phyloP scores from a whole-genome alignment of 2,329 filamentous ascomycete genomes.

The Penicillium sp. region DNA sequence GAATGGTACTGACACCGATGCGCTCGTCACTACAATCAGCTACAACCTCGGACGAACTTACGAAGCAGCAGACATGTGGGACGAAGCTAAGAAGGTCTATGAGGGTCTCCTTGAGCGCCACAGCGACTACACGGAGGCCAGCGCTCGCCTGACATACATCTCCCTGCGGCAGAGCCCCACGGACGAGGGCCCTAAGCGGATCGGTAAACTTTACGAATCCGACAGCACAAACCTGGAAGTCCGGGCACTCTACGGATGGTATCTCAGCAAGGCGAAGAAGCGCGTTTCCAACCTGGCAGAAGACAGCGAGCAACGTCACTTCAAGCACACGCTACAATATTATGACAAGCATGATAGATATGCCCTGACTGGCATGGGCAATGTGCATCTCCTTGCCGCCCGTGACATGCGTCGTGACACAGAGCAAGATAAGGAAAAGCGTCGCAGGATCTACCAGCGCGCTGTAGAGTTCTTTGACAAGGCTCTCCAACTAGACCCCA shows the following conservation, averaged over 20 bases:
- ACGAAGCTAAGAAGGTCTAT: conserved; percentile 85
- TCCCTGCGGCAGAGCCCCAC: conserved; percentile 73
- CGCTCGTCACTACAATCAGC: conserved; percentile 89
- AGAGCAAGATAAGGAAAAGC: conserved; percentile 86
- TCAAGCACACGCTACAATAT: conserved; percentile 91
- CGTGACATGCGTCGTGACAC: conserved; percentile 91
- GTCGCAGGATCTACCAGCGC: conserved; percentile 78
- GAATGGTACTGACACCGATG: conserved; percentile 76
- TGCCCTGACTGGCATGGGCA: conserved; percentile 93
- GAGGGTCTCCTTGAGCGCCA: conserved; percentile 81
- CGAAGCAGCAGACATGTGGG: conserved; percentile 73
- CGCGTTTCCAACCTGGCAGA: conserved; percentile 74
- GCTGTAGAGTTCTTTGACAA: conserved; percentile 99
- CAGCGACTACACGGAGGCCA: conserved; percentile 87
- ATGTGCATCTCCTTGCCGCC: conserved; percentile 81
- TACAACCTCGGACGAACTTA: conserved; percentile 95
- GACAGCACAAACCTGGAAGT: conserved; percentile 86
- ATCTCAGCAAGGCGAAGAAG: conserved; percentile 84
- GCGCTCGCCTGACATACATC: conserved; percentile 84
- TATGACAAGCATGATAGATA: conserved; percentile 99
- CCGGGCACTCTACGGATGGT: conserved; percentile 91
- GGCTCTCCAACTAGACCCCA: conserved; percentile 86
- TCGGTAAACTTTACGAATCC: conserved; percentile 79
- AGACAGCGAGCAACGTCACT: conserved; percentile 87
- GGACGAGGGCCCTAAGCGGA: conserved; percentile 80